Evolutionary conservation across 805 yeast genomes (phyloP).

Genomic region (Suhomyces sp.): DNA sequence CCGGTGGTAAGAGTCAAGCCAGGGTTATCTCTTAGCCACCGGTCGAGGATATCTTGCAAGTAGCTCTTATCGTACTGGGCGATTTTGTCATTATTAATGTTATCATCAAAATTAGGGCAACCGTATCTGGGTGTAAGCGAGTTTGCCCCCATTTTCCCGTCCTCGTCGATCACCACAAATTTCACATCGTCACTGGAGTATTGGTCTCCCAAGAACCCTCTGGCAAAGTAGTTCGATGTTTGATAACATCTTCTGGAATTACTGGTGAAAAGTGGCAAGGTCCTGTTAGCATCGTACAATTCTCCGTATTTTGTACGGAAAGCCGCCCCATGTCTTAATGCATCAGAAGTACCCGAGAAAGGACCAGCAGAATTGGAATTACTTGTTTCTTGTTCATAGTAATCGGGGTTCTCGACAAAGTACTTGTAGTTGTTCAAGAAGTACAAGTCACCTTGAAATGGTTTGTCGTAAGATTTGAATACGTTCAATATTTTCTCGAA

Average conservation of each 20-base stretch:
- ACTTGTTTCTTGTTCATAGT: constrained; percentile 50
- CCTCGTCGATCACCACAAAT: constrained; percentile 46
- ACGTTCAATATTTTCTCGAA: constrained; percentile 26
- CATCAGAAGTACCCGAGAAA: constrained; percentile 52
- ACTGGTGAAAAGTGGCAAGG: constrained; percentile 52
- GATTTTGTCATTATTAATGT: constrained; percentile 14
- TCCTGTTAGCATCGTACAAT: constrained; percentile 34
- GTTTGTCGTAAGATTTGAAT: constrained; percentile 22
- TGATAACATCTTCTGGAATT: constrained; percentile 54
- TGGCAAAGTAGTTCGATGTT: constrained; percentile 53
- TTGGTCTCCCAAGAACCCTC: constrained; percentile 54
- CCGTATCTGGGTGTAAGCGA: constrained; percentile 54
- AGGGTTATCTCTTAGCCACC: constrained; percentile 13
- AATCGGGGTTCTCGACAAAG: constrained; percentile 36
- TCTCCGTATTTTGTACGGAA: constrained; percentile 49
- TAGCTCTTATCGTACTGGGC: constrained; percentile 17
- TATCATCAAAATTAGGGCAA: constrained; percentile 22
- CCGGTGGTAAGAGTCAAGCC: constrained; percentile 10
- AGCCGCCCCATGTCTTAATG: constrained; percentile 46
- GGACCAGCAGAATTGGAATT: constrained; percentile 42
- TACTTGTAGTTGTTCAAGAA: constrained; percentile 56
- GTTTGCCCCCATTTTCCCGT: constrained; percentile 50
- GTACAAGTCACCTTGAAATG: constrained; percentile 47
- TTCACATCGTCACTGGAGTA: constrained; percentile 28
- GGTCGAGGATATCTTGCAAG: constrained; percentile 16